These are phyloP conservation scores for Apophysomyces variabilis DNA, from an alignment of 371 early-diverging fungal genomes.

Conservation along the genomic window DNA sequence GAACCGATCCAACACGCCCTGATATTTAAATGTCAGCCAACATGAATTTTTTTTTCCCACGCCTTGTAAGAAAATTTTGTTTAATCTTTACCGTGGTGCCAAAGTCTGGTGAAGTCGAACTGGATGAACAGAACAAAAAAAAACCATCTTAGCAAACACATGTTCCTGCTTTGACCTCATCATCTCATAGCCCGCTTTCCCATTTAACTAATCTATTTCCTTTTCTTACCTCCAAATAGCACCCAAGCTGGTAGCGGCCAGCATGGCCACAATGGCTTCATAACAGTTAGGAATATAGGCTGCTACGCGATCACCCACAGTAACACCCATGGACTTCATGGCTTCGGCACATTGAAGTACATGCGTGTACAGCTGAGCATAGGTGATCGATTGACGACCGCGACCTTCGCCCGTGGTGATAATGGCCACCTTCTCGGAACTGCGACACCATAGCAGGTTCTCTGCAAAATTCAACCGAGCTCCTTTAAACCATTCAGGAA, in stretches of 20 bases:
- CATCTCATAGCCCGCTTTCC: not conserved
- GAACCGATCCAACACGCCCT: constrained; percentile 95
- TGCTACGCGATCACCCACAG: constrained; percentile 89
- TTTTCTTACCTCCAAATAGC: constrained; percentile 89
- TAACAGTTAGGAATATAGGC: constrained; percentile 93
- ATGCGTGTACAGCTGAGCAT: constrained; percentile 72
- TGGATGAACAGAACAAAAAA: constrained; percentile 10
- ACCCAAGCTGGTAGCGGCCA: constrained; percentile 94
- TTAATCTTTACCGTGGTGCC: constrained; percentile 68
- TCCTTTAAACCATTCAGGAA: constrained; percentile 93
- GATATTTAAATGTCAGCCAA: constrained; percentile 12
- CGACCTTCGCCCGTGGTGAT: constrained; percentile 72
- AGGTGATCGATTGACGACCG: constrained; percentile 58
- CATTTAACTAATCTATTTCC: not conserved
- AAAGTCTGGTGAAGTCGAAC: constrained; percentile 94
- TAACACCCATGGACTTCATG: constrained; percentile 72
- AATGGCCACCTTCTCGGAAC: constrained; percentile 72
- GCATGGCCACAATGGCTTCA: constrained; percentile 87
- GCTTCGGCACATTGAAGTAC: constrained; percentile 80
- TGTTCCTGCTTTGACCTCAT: too few relatives aligned
- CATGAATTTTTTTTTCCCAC: constrained; percentile 13
- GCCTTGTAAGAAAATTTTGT: constrained; percentile 11
- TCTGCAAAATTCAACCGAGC: constrained; percentile 91
- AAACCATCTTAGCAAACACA: too few relatives aligned
- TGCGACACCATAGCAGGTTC: constrained; percentile 77